These are phyloP conservation scores for Aspergillus versicolor DNA, from an alignment of 2,329 filamentous ascomycete genomes.

Conservation along the genomic window DNA sequence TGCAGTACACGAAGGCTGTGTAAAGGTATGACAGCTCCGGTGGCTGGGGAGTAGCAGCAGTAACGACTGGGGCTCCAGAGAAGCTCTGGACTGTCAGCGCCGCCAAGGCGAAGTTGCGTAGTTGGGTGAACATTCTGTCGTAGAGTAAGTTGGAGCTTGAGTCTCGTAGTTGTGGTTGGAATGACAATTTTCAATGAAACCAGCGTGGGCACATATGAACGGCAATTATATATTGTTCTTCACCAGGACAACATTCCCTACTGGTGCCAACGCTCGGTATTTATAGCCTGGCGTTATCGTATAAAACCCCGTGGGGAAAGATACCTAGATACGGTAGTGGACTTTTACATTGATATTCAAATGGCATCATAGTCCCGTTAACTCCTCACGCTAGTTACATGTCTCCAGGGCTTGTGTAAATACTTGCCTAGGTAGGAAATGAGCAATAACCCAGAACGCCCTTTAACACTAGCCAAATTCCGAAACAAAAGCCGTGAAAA, in stretches of 20 bases:
- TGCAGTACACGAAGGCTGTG: conserved; percentile 24
- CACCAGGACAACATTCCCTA: neutral
- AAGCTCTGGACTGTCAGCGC: conserved; percentile 2
- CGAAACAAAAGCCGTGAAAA: neutral
- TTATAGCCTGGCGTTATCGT: neutral
- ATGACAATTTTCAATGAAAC: too few species aligned
- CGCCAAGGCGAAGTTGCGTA: neutral
- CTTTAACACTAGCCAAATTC: neutral
- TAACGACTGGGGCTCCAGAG: neutral
- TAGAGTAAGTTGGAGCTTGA: neutral
- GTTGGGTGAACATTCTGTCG: neutral
- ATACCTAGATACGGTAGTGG: too few species aligned
- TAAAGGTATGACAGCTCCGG: conserved; percentile 24
- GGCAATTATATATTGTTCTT: too few species aligned
- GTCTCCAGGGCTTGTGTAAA: neutral
- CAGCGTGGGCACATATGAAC: too few species aligned
- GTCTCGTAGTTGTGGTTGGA: too few species aligned
- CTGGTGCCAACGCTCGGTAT: neutral
- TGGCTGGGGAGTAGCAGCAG: conserved; percentile 8
- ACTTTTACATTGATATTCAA: too few species aligned
- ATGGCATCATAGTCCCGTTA: neutral
- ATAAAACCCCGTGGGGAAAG: neutral
- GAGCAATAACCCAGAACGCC: neutral
- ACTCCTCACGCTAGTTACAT: neutral
- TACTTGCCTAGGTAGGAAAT: neutral